phyloP scores from a whole-genome alignment of 1,284 basidiomycete species.

The Irpex sp. region DNA sequence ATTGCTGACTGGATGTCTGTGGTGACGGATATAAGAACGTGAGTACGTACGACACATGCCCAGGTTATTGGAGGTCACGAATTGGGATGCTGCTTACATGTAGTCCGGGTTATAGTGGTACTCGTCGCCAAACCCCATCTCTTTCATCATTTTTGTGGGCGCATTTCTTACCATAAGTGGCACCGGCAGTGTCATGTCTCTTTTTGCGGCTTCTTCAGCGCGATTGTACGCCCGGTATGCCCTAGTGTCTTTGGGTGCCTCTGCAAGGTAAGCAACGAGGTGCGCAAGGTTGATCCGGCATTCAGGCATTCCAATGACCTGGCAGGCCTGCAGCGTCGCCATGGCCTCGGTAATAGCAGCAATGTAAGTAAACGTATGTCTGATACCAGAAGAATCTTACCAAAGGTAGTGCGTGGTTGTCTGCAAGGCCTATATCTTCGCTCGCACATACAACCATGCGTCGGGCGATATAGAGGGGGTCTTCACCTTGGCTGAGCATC shows the following conservation, averaged over 20 bases:
- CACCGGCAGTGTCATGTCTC: conserved; percentile 54
- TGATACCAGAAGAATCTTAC: conserved; percentile 35
- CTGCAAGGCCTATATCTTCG: conserved; percentile 84
- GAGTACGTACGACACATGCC: background rate
- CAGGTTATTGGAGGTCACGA: background rate
- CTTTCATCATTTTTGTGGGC: conserved; percentile 80
- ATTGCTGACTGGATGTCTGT: conserved; percentile 73
- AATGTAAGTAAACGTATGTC: background rate
- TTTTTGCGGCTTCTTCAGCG: conserved; percentile 61
- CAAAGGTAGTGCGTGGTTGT: conserved; percentile 67
- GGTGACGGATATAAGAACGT: background rate
- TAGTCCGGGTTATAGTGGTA: conserved; percentile 83
- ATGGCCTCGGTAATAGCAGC: conserved; percentile 51
- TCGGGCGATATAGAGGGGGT: conserved; percentile 82
- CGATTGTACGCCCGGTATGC: conserved; percentile 75
- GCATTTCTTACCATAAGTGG: conserved; percentile 86
- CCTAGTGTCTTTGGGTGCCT: conserved; percentile 82
- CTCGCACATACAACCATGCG: conserved; percentile 82
- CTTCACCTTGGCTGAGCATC: conserved; percentile 85
- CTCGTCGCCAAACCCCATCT: conserved; percentile 70
- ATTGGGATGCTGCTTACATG: conserved; percentile 39
- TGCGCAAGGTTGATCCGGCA: conserved; percentile 79
- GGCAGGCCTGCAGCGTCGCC: conserved; percentile 77
- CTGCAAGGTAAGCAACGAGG: conserved; percentile 77
- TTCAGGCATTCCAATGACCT: conserved; percentile 84